Base-by-base conservation (phyloP, 1,139 yeast species). In the Scheffersomyces quercinus region DNA sequence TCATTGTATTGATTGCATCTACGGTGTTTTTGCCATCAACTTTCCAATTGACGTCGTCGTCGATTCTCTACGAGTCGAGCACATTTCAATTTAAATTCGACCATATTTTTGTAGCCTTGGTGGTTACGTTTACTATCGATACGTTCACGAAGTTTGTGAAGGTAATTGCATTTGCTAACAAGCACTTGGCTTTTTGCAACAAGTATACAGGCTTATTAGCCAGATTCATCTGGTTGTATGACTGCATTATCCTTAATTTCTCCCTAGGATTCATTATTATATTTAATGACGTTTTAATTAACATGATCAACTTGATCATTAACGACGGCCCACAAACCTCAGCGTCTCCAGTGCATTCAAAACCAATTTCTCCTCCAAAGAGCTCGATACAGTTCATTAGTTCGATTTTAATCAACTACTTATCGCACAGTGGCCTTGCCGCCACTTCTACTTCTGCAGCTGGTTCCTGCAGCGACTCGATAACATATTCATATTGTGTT, bases 151-250 rank as follows among this genome's bases (percentile, higher is more conserved):
- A 49, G 32, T 48, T 56, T 30, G 44, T 47, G 36, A 41, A 43
- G 20, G 51, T 48, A 4, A 46, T 53, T 16, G 52, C 44, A 39
- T 47, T 46, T 36, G 15, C 41, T 26, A 43, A 47, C 39, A 44
- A 40, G 29, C 39, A 44, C 24, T 41, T 48, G 41, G 40, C 40
- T 20, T 45, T 46, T 35, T 51, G 49, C 43, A 58, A 58, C 24
- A 38, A 49, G 12, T 35, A 48, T n/a, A 55, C 56, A 5, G 40
- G 47, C 28, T 39, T 57, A 13, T 38, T 58, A 16, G 40, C 55
- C 35, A 50, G 54, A 38, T 61, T 63, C 42, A 50, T 54, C 7
- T 62, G 65, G 65, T 46, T 54, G 30, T 65, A 65, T 47, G 43
- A 55, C 38, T 53, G 62, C 40, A 39, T 54, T 12, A 48, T 63